Base-by-base conservation (phyloP, 805 yeast species). In the Candida bentonensis region DNA sequence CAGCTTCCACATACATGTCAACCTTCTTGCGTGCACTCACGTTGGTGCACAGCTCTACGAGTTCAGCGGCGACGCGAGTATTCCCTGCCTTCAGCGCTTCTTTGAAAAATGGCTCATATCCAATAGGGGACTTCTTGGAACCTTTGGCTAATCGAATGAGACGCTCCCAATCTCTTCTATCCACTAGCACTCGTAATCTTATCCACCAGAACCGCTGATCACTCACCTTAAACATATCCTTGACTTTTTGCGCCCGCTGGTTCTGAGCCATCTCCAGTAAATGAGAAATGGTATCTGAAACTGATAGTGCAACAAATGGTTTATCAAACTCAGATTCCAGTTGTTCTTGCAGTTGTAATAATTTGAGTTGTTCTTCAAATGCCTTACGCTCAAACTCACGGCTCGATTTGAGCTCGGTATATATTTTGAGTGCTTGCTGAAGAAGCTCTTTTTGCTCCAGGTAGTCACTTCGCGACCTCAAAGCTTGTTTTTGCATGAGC, bases 111-210 rank as follows among this genome's bases (percentile, higher is more conserved):
- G 81, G 78, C 47, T 68, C 70, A 47, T 79, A 79, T 0, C 89
- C 87, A 36, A 86, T 82, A 0, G 84, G 82, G 0, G 92, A 75
- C 48, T 74, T 79, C 40, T 65, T 67, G 7, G 60, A 30, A 1
- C 61, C 56, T 2, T 63, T 66, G 0, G 78, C 72, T 53, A 77
- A 71, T 23, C 73, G 70, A 50, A 68, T 70, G 23, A 84, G 57
- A 30, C 72, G 75, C 17, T 73, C 77, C 63, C 76, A 79, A 39
- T 74, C 73, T 4, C 72, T 67, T 2, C 67, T 53, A 3, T 65
- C 59, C 0, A 76, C 65, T 25, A 73, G 64, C 1, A 68, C 66
- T 15, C 72, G 68, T 22, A 82, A 58, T 25, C 74, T 72, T 15
- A 73, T 59, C 60, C 72, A 72, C 59, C 78, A 73, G 47, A 69